phyloP scores from a whole-genome alignment of 768 basidiomycete genomes.

The Lactifluus hygrophoroides region DNA sequence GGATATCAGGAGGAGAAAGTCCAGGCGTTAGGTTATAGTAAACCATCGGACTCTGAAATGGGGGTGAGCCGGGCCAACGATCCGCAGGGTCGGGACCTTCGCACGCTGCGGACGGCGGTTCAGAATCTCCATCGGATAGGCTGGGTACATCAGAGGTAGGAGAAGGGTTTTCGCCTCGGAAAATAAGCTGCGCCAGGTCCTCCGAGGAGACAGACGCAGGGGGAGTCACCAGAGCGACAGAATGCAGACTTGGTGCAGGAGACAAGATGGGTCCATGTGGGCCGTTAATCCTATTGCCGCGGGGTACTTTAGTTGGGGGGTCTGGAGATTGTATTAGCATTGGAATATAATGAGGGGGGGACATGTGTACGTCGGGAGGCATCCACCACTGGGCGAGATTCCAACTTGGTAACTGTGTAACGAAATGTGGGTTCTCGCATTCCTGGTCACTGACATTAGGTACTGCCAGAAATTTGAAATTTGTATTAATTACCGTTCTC shows the following conservation, averaged over 20 bases:
- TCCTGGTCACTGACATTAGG: slow-evolving; percentile 3
- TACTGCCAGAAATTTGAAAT: neutral
- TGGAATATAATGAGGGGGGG: neutral
- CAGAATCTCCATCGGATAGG: slow-evolving; percentile 16
- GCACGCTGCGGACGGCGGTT: slow-evolving; percentile 11
- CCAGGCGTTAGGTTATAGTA: slow-evolving; percentile 10
- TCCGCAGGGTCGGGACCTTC: slow-evolving; percentile 17
- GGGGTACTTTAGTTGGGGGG: neutral
- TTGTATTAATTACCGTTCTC: slow-evolving; percentile 8
- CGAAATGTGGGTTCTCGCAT: neutral
- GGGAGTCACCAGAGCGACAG: neutral
- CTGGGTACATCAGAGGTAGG: slow-evolving; percentile 16
- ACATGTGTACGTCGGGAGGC: neutral
- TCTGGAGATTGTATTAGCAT: neutral
- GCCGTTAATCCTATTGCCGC: neutral
- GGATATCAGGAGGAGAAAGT: slow-evolving; percentile 3
- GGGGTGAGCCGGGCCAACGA: slow-evolving; percentile 14
- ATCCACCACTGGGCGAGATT: neutral
- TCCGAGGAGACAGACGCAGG: neutral
- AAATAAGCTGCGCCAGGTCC: slow-evolving; percentile 1
- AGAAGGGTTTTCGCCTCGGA: neutral
- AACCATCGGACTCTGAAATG: neutral
- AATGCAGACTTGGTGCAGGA: neutral
- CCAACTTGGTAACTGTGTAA: neutral
- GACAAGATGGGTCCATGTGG: neutral